Evolutionary conservation across 371 early-diverging fungal genomes (phyloP), one percentile per base, ranked within the genome.

Genomic region (Rhizopus microsporus): DNA sequence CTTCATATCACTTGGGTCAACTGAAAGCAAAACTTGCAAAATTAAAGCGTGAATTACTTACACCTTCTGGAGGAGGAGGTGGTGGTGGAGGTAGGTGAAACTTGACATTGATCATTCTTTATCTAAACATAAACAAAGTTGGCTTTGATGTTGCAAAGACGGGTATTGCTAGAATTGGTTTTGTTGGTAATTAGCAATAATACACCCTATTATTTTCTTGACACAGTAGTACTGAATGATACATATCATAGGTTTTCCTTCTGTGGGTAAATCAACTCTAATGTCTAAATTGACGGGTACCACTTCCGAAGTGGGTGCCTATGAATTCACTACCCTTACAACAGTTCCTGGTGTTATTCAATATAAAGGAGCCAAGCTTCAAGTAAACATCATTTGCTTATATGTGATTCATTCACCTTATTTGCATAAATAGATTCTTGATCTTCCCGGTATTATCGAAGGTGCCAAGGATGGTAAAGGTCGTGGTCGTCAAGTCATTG

Each of bases 401-500:
- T 15, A 16, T n/a, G 43, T 52, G 7, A 31, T 13, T 3, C 2
- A 16, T 37, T 39, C 8, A 49, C 33, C 23, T 35, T 12, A 29
- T 44, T 12, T 40, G 7, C 10, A 7, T 29, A 30, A 4, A 13
- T 46, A 78, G 77, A 80, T 80, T 65, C 77, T 80, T 51, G 80
- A 80, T 77, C 67, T 80, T 63, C 99, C 99, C 5, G 98, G 99
- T 56, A 98, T 99, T 81, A 97, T 99, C 63, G 99, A 99, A 74
- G 99, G 99, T 56, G 99, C 99, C 53, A 91, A 98, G 62, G 97
- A 98, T 71, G 99, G 99, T 57, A 97, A 97, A 71, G 99, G 99
- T 72, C 90, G 99, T 76, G 99, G 99, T 77, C 87, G 94, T 71
- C 95, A 95, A 76, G 96, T 93, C 56, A 75, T 89, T 65, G 88